Evolutionary conservation across 192 early-diverging fungal genomes (phyloP).

Genomic region (Helicostylum pulchrum): DNA sequence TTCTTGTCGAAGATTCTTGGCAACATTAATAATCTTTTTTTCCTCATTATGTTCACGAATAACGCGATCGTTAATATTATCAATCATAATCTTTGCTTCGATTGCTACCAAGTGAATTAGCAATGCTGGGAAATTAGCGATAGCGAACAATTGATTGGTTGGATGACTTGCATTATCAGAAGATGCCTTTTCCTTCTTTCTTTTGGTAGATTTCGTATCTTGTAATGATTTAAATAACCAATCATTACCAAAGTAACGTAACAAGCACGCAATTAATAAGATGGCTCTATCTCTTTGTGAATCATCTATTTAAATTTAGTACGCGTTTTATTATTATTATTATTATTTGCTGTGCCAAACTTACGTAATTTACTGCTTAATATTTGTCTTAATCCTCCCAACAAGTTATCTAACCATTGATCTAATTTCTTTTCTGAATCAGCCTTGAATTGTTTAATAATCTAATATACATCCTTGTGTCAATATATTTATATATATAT

Average conservation of each 20-base stretch:
- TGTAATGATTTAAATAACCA: constrained; percentile 39
- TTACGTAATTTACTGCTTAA: constrained; percentile 38
- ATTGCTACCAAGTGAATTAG: constrained; percentile 37
- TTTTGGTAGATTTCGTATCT: constrained; percentile 6
- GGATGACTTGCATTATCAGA: background rate
- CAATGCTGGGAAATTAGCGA: constrained; percentile 37
- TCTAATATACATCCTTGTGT: background rate
- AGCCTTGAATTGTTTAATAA: constrained; percentile 12
- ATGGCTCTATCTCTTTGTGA: constrained; percentile 34
- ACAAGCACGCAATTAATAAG: constrained; percentile 14
- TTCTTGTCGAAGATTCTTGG: constrained; percentile 19
- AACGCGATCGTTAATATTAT: constrained; percentile 30
- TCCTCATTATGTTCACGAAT: background rate
- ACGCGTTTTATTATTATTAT: background rate
- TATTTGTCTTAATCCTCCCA: constrained; percentile 35
- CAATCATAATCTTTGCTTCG: constrained; percentile 40
- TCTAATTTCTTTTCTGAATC: constrained; percentile 12
- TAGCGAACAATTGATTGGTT: constrained; percentile 8
- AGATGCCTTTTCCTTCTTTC: constrained; percentile 3
- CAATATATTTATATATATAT: background rate
- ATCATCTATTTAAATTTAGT: constrained; percentile 17
- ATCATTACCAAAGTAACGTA: constrained; percentile 34
- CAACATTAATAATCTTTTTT: constrained; percentile 1
- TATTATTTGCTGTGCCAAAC: background rate
- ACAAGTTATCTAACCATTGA: constrained; percentile 27